Percentiles rank a stretch among this genome's conserved stretches.
Conservation (phyloP, 78 protist species). For the Guillardia theta region DNA sequence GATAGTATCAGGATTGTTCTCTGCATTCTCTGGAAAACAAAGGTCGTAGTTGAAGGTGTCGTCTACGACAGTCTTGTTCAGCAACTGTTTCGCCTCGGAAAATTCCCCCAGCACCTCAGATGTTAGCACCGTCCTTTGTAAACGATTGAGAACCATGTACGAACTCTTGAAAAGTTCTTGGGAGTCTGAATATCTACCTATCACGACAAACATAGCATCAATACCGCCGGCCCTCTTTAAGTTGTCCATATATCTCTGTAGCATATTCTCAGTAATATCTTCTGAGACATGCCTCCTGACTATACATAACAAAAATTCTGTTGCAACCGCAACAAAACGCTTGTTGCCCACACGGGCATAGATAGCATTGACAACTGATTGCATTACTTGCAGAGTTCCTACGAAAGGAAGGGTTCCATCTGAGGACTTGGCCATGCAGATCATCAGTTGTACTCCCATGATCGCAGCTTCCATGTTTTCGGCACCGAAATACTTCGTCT, state of each 20-base stretch:
- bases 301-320: neutral
- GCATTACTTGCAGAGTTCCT: neutral
- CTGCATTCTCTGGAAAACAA: too few species aligned
- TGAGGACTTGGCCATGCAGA: neutral
- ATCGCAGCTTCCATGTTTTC: neutral
- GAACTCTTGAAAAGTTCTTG: too few species aligned
- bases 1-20: too few species aligned
- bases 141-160: too few species aligned
- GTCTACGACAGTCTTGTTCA: too few species aligned
- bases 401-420: neutral
- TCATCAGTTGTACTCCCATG: neutral
- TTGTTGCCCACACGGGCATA: neutral
- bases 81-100: too few species aligned
- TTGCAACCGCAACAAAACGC: neutral
- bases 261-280: neutral
- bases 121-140: too few species aligned
- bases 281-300: neutral
- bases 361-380: neutral
- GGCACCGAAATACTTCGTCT: neutral
- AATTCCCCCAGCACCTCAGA: too few species aligned
- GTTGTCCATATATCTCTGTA: neutral
- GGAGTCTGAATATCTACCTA: too few species aligned
- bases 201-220: neutral
- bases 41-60: too few species aligned
- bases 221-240: neutral